Evolutionary conservation across 805 yeast genomes (phyloP), one percentile per base, ranked within the genome.

Genomic region (Candida oleophila): DNA sequence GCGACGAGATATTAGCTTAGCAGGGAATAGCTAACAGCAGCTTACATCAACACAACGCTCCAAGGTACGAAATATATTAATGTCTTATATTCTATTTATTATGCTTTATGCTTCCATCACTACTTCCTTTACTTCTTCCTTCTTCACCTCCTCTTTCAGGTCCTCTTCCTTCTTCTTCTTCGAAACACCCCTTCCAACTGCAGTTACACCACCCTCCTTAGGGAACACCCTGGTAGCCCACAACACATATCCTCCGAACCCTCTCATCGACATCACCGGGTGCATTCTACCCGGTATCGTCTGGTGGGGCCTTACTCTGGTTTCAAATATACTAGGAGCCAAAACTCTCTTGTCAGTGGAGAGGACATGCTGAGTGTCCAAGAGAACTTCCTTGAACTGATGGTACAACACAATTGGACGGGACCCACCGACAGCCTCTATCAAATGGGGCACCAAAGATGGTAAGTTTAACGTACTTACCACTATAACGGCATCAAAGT

Each of bases 271-370:
- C 99, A 94, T 94, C 49, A 84, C 61, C 0, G 99, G 99, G 64
- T 94, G 99, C 58, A 92, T 73, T 61, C 95, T 83, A 5, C 98
- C 99, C 16, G 96, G 89, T 22, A 92, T 81, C 2, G 97, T 89
- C 70, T 94, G 99, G 62, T 86, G 91, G 42, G 83, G 84, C 52
- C 97, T 79, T 11, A 87, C 94, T 51, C 88, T 76, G 1, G 95
- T 81, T 64, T 91, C 97, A 51, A 79, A 75, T 19, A 92, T 81
- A 14, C 89, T 80, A 3, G 97, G 96, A 0, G 94, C 92, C 55
- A 94, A 71, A 8, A 88, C 79, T 40, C 89, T 75, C 49, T 81
- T 74, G 57, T 91, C 95, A 22, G 69, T 68, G 52, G 80, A 73
- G 38, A 91, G 71, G n/a, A 69, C 73, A 53, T 87, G 85, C 50